Conservation (phyloP, 352 stramenopile genomes). For the Paralagenidium karlingii region DNA sequence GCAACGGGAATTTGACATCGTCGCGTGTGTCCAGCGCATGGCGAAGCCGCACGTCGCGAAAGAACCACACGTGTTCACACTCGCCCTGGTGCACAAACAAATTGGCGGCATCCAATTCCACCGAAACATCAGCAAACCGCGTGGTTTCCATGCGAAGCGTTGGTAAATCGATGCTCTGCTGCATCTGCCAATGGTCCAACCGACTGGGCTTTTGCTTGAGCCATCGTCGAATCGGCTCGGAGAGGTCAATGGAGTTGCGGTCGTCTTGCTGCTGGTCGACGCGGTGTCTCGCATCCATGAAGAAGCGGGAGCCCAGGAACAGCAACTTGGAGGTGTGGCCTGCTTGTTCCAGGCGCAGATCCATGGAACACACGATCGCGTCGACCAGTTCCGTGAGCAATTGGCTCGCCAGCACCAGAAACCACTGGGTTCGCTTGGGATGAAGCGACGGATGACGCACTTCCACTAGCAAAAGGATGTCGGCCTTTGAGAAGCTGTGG, state of each 20-base stretch:
- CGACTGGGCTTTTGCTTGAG: slow-evolving; percentile 22
- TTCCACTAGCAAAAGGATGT: slow-evolving; percentile 57
- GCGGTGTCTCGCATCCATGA: slow-evolving; percentile 16
- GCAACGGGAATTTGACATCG: slow-evolving; percentile 34
- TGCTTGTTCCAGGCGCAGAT: slow-evolving; percentile 37
- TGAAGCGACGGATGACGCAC: slow-evolving; percentile 63
- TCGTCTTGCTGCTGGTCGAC: slow-evolving; percentile 6
- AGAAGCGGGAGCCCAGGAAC: slow-evolving; percentile 49
- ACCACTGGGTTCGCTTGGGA: slow-evolving; percentile 47
- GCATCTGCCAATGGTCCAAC: slow-evolving; percentile 11
- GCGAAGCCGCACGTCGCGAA: slow-evolving; percentile 48
- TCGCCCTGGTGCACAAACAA: slow-evolving; percentile 70
- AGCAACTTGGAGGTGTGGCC: slow-evolving; percentile 29
- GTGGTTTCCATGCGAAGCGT: slow-evolving; percentile 29
- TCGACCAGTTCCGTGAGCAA: slow-evolving; percentile 36
- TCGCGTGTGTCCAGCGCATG: slow-evolving; percentile 26
- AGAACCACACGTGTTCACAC: slow-evolving; percentile 54
- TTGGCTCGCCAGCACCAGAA: slow-evolving; percentile 52
- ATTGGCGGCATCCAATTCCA: slow-evolving; percentile 38
- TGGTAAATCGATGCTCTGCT: no score
- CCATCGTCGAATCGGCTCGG: slow-evolving; percentile 33
- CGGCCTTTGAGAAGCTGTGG: no score
- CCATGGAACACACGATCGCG: slow-evolving; percentile 44
- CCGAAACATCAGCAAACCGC: slow-evolving; percentile 30
- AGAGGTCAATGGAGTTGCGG: slow-evolving; percentile 32